phyloP scores from a whole-genome alignment of 495 filamentous ascomycete genomes.

The Tricharina praecox region DNA sequence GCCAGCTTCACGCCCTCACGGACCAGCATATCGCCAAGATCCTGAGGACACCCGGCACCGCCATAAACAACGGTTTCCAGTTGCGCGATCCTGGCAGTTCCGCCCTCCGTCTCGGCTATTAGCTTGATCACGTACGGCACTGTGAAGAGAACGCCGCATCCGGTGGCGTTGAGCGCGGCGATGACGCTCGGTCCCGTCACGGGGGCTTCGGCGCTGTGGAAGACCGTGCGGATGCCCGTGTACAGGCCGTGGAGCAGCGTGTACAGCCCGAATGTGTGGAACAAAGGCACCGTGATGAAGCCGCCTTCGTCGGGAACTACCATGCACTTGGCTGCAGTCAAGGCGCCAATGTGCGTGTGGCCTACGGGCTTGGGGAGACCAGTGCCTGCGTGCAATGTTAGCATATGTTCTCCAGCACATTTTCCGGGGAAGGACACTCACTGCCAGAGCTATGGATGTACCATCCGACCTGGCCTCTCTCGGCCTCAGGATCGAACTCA shows the following conservation, averaged over 20 bases:
- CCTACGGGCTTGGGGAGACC: slow-evolving; percentile 39
- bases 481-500: slow-evolving; percentile 27
- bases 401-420: neutral
- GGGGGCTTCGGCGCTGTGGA: slow-evolving; percentile 39
- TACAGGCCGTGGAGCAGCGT: slow-evolving; percentile 36
- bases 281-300: slow-evolving; percentile 42
- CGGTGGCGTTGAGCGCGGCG: slow-evolving; percentile 32
- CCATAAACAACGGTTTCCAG: slow-evolving; percentile 35
- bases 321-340: slow-evolving; percentile 30
- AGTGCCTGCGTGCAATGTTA: slow-evolving; percentile 29
- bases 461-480: slow-evolving; percentile 28
- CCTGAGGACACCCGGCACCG: slow-evolving; percentile 40
- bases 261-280: slow-evolving; percentile 36
- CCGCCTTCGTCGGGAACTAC: slow-evolving; percentile 31
- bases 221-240: slow-evolving; percentile 34
- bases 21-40: slow-evolving; percentile 39
- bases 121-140: slow-evolving; percentile 44
- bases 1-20: slow-evolving; percentile 34
- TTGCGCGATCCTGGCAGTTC: slow-evolving; percentile 31
- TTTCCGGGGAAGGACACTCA: neutral
- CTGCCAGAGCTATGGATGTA: slow-evolving; percentile 41
- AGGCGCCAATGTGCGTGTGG: slow-evolving; percentile 23
- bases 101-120: slow-evolving; percentile 33
- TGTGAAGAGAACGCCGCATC: slow-evolving; percentile 36
- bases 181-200: slow-evolving; percentile 36